phyloP scores from a whole-genome alignment of 768 basidiomycete species.

The Russula brevipes region DNA sequence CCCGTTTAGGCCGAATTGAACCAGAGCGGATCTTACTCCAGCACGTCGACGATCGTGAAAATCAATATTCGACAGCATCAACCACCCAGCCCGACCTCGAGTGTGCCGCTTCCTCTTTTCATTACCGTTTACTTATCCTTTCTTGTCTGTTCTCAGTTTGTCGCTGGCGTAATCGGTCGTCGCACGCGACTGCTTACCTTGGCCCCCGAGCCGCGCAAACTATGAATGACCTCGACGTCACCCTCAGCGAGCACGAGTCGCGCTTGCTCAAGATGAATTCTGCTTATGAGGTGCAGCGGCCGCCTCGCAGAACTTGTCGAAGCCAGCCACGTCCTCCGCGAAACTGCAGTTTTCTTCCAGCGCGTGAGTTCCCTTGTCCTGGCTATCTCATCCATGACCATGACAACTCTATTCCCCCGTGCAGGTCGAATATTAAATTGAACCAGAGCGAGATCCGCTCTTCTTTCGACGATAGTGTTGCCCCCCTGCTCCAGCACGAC shows the following conservation, averaged over 20 bases:
- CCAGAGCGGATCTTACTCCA: conserved; percentile 39
- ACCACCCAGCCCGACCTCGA: too few relatives aligned
- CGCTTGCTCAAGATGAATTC: conserved; percentile 87
- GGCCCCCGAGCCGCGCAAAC: conserved; percentile 44
- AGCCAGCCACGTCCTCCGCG: conserved; percentile 87
- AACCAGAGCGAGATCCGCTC: conserved; percentile 75
- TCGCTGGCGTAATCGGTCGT: too few relatives aligned
- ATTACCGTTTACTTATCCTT: too few relatives aligned
- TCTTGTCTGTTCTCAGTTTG: too few relatives aligned
- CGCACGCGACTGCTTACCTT: too few relatives aligned
- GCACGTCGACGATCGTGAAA: too few relatives aligned
- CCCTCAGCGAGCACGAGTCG: conserved; percentile 79
- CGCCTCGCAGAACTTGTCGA: conserved; percentile 84
- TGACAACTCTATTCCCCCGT: not conserved
- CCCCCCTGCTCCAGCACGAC: conserved; percentile 26
- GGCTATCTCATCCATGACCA: not conserved
- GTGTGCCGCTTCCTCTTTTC: too few relatives aligned
- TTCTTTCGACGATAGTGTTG: conserved; percentile 88
- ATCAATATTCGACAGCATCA: too few relatives aligned
- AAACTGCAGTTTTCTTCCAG: conserved; percentile 96
- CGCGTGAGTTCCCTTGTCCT: conserved; percentile 45
- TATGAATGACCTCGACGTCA: conserved; percentile 88
- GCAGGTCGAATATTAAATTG: conserved; percentile 56
- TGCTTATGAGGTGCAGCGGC: conserved; percentile 82
- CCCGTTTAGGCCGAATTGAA: conserved; percentile 64